These are phyloP conservation scores for Nicotiana paniculata DNA, from an alignment of 257 asterid species.

Conservation along the genomic window DNA sequence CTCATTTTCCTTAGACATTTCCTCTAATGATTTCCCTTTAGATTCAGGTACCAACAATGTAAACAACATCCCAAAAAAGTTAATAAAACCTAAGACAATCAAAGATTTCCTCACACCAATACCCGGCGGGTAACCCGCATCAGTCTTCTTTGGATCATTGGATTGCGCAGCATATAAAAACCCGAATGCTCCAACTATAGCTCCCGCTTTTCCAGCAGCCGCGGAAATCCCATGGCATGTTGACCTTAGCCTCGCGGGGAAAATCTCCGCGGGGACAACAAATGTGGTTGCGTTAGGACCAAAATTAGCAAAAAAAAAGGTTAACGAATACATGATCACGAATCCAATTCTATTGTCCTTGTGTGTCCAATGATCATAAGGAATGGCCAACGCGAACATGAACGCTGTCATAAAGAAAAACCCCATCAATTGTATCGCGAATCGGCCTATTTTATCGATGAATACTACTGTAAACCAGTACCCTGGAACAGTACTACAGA, in stretches of 20 bases:
- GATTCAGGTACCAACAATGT: slow-evolving; percentile 43
- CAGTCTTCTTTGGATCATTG: slow-evolving; percentile 13
- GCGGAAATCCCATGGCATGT: slow-evolving; percentile 46
- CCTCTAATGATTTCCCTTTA: slow-evolving; percentile 40
- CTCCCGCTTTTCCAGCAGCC: slow-evolving; percentile 39
- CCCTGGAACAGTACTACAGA: slow-evolving; percentile 40
- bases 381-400: slow-evolving; percentile 38
- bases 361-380: slow-evolving; percentile 31
- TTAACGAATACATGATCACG: slow-evolving; percentile 27
- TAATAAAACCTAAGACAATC: slow-evolving; percentile 27
- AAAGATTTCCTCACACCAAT: slow-evolving; percentile 35
- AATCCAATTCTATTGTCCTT: slow-evolving; percentile 21
- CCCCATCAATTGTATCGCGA: slow-evolving; percentile 9
- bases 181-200: slow-evolving; percentile 44
- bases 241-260: slow-evolving; percentile 19
- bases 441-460: slow-evolving; percentile 26
- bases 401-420: slow-evolving; percentile 42
- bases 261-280: slow-evolving; percentile 37
- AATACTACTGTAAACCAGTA: slow-evolving; percentile 45
- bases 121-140: slow-evolving; percentile 28
- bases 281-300: slow-evolving; percentile 49
- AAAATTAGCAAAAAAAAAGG: slow-evolving; percentile 45
- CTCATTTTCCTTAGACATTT: slow-evolving; percentile 34
- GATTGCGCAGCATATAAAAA: slow-evolving; percentile 35
- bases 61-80: slow-evolving; percentile 29